Conservation (phyloP, 352 stramenopile genomes). For the Globisporangium echinulatum region DNA sequence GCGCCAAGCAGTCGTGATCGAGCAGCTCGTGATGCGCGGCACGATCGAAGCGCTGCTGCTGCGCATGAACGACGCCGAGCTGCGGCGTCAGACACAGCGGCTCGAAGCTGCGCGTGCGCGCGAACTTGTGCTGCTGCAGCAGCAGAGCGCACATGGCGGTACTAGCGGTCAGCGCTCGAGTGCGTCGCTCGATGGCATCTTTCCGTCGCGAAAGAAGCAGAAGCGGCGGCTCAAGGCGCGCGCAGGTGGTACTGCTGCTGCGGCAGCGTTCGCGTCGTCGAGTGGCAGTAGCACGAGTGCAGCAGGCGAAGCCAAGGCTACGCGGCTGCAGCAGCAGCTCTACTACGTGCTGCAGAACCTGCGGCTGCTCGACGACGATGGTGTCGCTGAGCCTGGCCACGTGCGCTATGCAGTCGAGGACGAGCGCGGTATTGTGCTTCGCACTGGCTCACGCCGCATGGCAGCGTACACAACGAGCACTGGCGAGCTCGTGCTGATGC, state of each 20-base stretch:
- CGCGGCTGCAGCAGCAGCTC: constrained; percentile 34
- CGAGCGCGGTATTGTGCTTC: constrained; percentile 26
- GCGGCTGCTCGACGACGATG: constrained; percentile 27
- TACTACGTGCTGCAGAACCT: constrained; percentile 47
- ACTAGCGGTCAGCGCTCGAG: background rate
- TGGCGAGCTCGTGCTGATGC: constrained; percentile 9
- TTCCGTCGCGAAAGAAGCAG: constrained; percentile 1
- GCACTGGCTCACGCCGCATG: constrained; percentile 35
- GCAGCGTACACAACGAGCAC: constrained; percentile 12
- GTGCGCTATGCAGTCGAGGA: constrained; percentile 42
- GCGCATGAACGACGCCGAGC: constrained; percentile 27
- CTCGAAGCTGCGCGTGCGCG: constrained; percentile 2
- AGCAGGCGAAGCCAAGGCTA: constrained; percentile 28
- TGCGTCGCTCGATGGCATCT: background rate
- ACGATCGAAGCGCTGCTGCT: constrained; percentile 79
- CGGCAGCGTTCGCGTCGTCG: constrained; percentile 8
- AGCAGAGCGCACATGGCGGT: constrained; percentile 8
- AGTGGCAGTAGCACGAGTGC: background rate
- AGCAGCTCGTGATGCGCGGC: constrained; percentile 87
- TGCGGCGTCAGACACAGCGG: constrained; percentile 2
- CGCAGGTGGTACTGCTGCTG: constrained; percentile 6
- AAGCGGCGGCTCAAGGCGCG: constrained; percentile 18
- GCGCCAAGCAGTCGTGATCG: constrained; percentile 87
- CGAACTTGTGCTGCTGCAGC: constrained; percentile 7
- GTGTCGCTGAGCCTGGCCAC: constrained; percentile 33